phyloP scores from a whole-genome alignment of 129 eudicot species.

The Flaveria robusta region DNA sequence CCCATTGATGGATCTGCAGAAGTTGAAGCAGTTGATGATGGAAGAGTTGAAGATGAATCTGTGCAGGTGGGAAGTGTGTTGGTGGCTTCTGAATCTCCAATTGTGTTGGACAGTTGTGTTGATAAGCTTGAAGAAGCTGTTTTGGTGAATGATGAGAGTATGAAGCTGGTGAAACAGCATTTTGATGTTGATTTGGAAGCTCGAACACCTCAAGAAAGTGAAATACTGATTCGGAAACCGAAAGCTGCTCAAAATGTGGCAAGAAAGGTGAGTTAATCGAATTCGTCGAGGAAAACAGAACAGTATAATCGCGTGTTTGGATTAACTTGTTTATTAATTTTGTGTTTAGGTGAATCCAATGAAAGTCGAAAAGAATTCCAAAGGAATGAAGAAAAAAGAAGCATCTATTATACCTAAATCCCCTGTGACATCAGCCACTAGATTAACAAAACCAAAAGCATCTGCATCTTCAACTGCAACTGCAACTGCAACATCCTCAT shows the following conservation, averaged over 20 bases:
- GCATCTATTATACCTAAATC: conserved; percentile 54
- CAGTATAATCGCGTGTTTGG: conserved; percentile 1
- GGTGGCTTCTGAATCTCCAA: background rate
- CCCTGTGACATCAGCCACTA: conserved; percentile 42
- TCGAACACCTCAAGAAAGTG: conserved; percentile 19
- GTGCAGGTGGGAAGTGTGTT: background rate
- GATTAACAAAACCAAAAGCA: conserved; percentile 42
- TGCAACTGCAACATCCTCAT: conserved; percentile 6
- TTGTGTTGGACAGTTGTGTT: background rate
- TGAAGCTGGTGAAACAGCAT: conserved; percentile 34
- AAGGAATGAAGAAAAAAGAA: conserved; percentile 49
- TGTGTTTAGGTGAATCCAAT: conserved; percentile 49
- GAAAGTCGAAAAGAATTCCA: conserved; percentile 41
- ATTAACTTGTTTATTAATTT: conserved; percentile 26
- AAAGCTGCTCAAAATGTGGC: conserved; percentile 27
- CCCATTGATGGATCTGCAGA: conserved; percentile 33
- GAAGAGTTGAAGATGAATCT: conserved; percentile 20
- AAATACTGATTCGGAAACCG: conserved; percentile 35
- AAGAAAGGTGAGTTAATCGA: conserved; percentile 52
- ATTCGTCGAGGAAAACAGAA: background rate
- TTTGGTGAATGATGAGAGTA: conserved; percentile 37
- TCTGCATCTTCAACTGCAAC: background rate
- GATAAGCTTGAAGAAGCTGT: conserved; percentile 39
- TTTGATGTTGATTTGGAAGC: conserved; percentile 33
- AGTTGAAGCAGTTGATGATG: conserved; percentile 18